phyloP scores from a whole-genome alignment of 371 early-diverging fungal species.

The Lichtheimia ornata region DNA sequence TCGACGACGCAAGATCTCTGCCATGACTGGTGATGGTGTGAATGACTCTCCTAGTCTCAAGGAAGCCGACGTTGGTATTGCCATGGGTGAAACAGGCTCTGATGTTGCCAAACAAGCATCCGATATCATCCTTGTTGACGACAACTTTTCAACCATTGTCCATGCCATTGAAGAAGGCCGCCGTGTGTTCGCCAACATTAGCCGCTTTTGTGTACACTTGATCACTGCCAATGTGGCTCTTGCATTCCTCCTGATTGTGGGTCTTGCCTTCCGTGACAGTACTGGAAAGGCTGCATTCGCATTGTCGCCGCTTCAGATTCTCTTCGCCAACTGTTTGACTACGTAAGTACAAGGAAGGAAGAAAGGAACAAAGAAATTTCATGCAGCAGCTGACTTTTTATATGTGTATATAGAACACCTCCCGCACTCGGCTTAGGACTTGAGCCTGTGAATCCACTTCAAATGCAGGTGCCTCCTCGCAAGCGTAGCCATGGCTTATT shows the following conservation, averaged over 20 bases:
- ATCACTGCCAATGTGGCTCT: slow-evolving; percentile 86
- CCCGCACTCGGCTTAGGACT: slow-evolving; percentile 85
- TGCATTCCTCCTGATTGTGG: slow-evolving; percentile 67
- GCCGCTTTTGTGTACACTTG: slow-evolving; percentile 90
- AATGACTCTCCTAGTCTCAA: slow-evolving; percentile 93
- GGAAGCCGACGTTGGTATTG: slow-evolving; percentile 89
- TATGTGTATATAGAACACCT: slow-evolving; percentile 52
- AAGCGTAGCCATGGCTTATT: slow-evolving; percentile 67
- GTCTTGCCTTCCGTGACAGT: slow-evolving; percentile 67
- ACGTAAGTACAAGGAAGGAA: slow-evolving; percentile 19
- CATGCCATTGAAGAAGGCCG: slow-evolving; percentile 83
- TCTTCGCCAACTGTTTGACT: slow-evolving; percentile 87
- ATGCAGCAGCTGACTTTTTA: not conserved
- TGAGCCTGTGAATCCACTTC: slow-evolving; percentile 78
- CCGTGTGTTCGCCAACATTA: slow-evolving; percentile 88
- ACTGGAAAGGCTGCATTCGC: slow-evolving; percentile 70
- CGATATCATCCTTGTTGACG: slow-evolving; percentile 88
- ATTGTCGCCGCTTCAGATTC: slow-evolving; percentile 80
- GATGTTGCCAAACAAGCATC: slow-evolving; percentile 93
- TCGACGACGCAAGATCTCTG: slow-evolving; percentile 67
- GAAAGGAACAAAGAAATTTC: not conserved
- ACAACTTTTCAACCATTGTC: slow-evolving; percentile 88
- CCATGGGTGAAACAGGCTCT: slow-evolving; percentile 90
- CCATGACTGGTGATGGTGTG: slow-evolving; percentile 92
- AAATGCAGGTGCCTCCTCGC: slow-evolving; percentile 87